phyloP scores from a whole-genome alignment of 495 filamentous ascomycete genomes.

The Aspergillus sclerotiicarbonarius region DNA sequence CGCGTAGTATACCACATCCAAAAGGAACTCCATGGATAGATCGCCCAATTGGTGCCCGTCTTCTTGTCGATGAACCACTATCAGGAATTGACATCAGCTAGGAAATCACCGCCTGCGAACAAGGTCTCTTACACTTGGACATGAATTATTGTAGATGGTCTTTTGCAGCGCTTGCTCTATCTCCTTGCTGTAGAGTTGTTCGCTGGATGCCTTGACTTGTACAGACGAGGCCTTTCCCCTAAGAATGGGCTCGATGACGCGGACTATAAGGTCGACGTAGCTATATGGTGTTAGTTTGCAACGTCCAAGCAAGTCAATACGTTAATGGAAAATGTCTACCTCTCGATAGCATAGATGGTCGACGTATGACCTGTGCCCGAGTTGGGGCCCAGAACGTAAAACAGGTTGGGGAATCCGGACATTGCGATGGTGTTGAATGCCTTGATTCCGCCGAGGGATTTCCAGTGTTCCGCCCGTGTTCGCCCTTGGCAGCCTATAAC shows the following conservation, averaged over 20 bases:
- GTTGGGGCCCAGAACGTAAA: constrained; percentile 15
- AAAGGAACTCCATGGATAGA: constrained; percentile 16
- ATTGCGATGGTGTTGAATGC: constrained; percentile 14
- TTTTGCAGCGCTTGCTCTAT: neutral
- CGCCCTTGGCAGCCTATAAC: constrained; percentile 13
- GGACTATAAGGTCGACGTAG: constrained; percentile 11
- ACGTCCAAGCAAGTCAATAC: no score
- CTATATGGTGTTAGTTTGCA: neutral
- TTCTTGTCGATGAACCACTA: constrained; percentile 13
- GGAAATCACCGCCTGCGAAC: no score
- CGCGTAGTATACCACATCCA: constrained; percentile 14
- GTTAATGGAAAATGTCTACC: constrained; percentile 4
- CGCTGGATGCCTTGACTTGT: neutral
- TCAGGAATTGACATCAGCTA: neutral
- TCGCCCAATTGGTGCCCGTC: constrained; percentile 14
- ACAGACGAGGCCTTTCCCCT: constrained; percentile 4
- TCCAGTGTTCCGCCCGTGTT: constrained; percentile 6
- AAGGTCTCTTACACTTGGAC: neutral
- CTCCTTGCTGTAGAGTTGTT: neutral
- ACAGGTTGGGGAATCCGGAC: constrained; percentile 19
- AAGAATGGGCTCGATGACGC: constrained; percentile 13
- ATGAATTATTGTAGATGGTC: neutral
- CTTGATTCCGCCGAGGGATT: neutral
- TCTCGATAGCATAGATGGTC: constrained; percentile 1
- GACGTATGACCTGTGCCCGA: constrained; percentile 12